Percentiles rank a stretch among this genome's conserved stretches.
Conservation (phyloP, 345 rosid species). For the Reutealis trisperma region DNA sequence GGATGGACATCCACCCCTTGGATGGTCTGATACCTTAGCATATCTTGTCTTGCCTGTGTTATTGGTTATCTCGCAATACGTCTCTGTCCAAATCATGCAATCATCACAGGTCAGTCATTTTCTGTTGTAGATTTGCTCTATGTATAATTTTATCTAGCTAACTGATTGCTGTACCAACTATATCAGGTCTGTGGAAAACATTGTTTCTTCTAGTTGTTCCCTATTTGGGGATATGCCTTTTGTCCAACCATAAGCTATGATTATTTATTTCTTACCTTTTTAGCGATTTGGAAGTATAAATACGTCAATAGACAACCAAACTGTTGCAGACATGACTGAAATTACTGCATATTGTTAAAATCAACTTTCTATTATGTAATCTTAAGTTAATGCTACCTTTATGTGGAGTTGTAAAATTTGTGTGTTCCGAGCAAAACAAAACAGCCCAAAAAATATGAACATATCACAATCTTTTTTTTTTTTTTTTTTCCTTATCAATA, state of each 20-base stretch:
- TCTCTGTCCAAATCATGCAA: constrained; percentile 90
- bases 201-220: too few relatives aligned
- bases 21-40: constrained; percentile 90
- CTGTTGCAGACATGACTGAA: too few relatives aligned
- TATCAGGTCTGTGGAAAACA: background rate
- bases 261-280: background rate
- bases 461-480: background rate
- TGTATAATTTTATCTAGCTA: background rate
- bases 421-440: too few relatives aligned
- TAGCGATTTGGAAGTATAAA: too few relatives aligned
- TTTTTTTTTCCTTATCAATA: background rate
- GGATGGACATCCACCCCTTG: constrained; percentile 99
- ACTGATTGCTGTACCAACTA: background rate
- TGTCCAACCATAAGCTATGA: background rate
- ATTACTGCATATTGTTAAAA: too few relatives aligned
- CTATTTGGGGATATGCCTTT: background rate
- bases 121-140: background rate
- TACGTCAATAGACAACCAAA: too few relatives aligned
- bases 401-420: too few relatives aligned
- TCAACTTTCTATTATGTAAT: too few relatives aligned
- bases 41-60: constrained; percentile 85
- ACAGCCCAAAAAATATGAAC: too few relatives aligned
- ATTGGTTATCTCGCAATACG: constrained; percentile 69
- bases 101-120: constrained; percentile 66
- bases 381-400: too few relatives aligned